Base-by-base conservation (phyloP, 805 yeast genomes). In the Candida pseudofarinosa region DNA sequence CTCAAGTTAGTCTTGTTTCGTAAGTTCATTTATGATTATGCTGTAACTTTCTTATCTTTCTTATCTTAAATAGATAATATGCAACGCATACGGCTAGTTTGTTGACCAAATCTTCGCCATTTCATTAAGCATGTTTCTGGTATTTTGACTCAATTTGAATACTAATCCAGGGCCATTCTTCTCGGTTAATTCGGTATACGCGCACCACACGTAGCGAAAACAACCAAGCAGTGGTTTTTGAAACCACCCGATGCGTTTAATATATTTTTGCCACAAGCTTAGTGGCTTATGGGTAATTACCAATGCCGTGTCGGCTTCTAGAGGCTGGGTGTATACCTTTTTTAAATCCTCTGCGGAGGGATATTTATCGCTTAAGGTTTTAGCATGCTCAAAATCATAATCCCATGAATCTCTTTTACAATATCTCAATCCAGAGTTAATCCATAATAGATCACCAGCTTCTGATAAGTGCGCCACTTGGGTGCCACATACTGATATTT, bases 381-480 rank as follows among this genome's bases (percentile, higher is more conserved):
- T 15, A 13, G 13, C 15, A 4, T 18, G 16, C 10, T 16, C n/a
- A 15, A 17, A 39, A 39, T 39, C 41, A 3, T 17, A 16, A 18
- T 33, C n/a, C 41, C 41, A 39, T 15, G 37, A 28, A 1, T 39
- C 33, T 23, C 32, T 47, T 41, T 59, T 62, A 46, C 69, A 63
- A 18, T 37, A 47, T 19, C 39, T 38, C 16, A 57, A 49, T 10
- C 64, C 67, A 4, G 65, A 65, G 40, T 63, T 63, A 4, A 53
- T 36, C 69, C 69, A 63, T 7, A 62, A 49, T 4, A 62, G 46
- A 7, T 42, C 30, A 3, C 41, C 41, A 14, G 54, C 46, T 1
- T 39, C 37, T 35, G 45, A 50, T 26, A 57, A 49, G 40, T 62
- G 67, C 1, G 55, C 59, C 4, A 60, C 38, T 37, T 63, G 68